These are phyloP conservation scores for Wallemia ichthyophaga DNA, from an alignment of 1,284 basidiomycete species.

Conservation along the genomic window DNA sequence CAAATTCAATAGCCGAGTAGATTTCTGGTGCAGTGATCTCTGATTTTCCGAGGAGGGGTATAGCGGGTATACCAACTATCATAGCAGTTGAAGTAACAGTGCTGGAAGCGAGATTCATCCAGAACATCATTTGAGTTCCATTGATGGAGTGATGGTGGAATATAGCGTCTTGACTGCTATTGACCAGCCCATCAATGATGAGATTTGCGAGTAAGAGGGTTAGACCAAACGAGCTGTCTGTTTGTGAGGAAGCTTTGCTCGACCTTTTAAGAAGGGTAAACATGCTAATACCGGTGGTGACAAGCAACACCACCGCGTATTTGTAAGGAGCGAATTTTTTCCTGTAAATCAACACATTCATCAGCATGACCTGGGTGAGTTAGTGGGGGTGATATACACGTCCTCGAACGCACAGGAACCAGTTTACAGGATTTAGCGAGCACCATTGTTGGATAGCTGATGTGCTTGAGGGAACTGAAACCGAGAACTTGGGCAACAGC, in stretches of 20 bases:
- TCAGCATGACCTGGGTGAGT: constrained; percentile 40
- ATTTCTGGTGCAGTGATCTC: constrained; percentile 29
- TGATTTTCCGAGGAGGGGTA: constrained; percentile 39
- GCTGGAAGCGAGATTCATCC: constrained; percentile 66
- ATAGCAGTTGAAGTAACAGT: constrained; percentile 32
- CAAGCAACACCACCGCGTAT: constrained; percentile 69
- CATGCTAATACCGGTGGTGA: constrained; percentile 70
- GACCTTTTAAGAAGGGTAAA: constrained; percentile 60
- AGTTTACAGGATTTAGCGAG: constrained; percentile 97
- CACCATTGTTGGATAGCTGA: constrained; percentile 95
- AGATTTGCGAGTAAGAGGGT: constrained; percentile 55
- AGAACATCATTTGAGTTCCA: constrained; percentile 99
- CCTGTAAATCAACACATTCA: constrained; percentile 72
- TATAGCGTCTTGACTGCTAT: constrained; percentile 95
- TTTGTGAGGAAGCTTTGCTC: constrained; percentile 12
- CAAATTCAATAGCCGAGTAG: constrained; percentile 36
- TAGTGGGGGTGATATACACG: background rate
- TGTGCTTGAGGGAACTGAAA: constrained; percentile 73
- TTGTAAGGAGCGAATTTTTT: constrained; percentile 73
- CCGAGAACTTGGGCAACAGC: constrained; percentile 79
- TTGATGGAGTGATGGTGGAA: constrained; percentile 46
- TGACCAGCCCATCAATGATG: constrained; percentile 67
- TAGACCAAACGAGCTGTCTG: constrained; percentile 23
- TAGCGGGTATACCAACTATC: constrained; percentile 35
- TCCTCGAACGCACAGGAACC: constrained; percentile 24